Evolutionary conservation across 2,329 filamentous ascomycete genomes (phyloP).

Genomic region (Zasmidium citrigriseum): DNA sequence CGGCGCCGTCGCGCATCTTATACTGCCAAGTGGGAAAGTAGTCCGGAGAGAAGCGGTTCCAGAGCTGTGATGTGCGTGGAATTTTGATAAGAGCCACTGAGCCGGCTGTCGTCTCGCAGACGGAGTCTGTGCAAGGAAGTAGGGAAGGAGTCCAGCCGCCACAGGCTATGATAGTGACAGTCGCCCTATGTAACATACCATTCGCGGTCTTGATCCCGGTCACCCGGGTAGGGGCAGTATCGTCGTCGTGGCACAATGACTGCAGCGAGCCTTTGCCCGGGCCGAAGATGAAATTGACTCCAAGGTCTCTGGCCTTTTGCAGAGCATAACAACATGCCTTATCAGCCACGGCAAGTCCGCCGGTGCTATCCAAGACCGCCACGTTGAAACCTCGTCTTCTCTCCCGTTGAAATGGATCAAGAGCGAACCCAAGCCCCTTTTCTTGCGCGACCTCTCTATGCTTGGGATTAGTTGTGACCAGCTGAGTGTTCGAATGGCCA

Average conservation of each 20-base stretch:
- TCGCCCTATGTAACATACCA: constrained; percentile 41
- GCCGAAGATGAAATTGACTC: not conserved
- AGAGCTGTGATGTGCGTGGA: constrained; percentile 39
- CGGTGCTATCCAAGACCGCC: not conserved
- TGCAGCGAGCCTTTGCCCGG: not conserved
- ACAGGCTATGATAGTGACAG: constrained; percentile 22
- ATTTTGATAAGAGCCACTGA: constrained; percentile 48
- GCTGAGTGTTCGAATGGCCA: constrained; percentile 13
- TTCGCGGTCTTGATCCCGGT: constrained; percentile 33
- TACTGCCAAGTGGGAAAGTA: constrained; percentile 49
- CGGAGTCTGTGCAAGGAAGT: constrained; percentile 37
- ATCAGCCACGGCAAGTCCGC: not conserved
- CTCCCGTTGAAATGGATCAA: constrained; percentile 12
- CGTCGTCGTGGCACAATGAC: not conserved
- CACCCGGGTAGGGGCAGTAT: not conserved
- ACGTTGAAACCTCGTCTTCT: not conserved
- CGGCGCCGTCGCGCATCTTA: constrained; percentile 15
- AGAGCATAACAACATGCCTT: not conserved
- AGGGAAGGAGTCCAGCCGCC: constrained; percentile 24
- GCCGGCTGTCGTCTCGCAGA: constrained; percentile 52
- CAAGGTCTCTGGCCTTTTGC: not conserved
- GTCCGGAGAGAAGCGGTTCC: constrained; percentile 42
- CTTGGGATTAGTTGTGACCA: constrained; percentile 3
- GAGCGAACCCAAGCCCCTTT: constrained; percentile 9
- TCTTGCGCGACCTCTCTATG: constrained; percentile 7